phyloP scores from a whole-genome alignment of 345 rosid species.

The Brassica juncea region DNA sequence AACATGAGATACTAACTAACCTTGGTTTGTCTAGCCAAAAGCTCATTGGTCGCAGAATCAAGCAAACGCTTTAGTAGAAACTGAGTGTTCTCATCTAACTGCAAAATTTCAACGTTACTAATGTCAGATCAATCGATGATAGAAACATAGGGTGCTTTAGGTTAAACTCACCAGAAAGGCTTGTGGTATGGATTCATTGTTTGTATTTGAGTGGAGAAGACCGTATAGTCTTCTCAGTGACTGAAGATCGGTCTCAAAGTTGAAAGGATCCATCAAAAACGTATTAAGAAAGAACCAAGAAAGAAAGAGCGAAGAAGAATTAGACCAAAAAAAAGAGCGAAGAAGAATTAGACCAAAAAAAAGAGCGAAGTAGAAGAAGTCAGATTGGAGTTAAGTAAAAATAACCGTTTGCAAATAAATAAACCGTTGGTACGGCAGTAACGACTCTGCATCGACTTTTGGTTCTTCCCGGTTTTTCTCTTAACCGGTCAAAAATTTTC shows the following conservation, averaged over 20 bases:
- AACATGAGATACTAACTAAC: neutral
- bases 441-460: neutral
- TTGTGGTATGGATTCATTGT: neutral
- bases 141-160: neutral
- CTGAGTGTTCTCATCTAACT: neutral
- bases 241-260: neutral
- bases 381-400: neutral
- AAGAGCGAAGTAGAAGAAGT: too few relatives aligned
- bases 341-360: too few relatives aligned
- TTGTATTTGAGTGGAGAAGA: neutral
- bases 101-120: neutral
- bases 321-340: too few relatives aligned
- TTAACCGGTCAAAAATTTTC: neutral
- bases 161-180: neutral
- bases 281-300: neutral
- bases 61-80: neutral
- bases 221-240: neutral
- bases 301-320: neutral
- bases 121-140: neutral
- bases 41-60: neutral
- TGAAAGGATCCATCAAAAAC: neutral
- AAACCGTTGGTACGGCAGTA: neutral
- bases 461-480: neutral
- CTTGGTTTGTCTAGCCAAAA: neutral
- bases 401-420: neutral